Evolutionary conservation across 1,284 basidiomycete genomes (phyloP).

Genomic region (Cutaneotrichosporon arboriforme): DNA sequence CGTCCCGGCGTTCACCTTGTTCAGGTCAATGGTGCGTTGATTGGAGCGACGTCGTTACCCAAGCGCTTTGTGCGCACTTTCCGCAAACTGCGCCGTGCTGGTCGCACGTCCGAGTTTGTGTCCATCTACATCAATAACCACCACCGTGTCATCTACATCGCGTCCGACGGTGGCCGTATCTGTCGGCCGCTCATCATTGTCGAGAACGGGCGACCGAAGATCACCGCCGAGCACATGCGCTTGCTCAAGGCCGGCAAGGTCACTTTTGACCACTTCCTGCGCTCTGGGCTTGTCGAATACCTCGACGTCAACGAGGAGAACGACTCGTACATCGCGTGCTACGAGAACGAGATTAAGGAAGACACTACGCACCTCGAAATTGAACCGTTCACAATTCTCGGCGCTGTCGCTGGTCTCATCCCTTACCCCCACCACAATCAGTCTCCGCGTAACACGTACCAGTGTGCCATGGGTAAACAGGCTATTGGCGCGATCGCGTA

Average conservation of each 20-base stretch:
- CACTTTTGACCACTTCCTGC: constrained; percentile 91
- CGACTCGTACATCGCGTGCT: constrained; percentile 92
- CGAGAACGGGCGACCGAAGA: constrained; percentile 71
- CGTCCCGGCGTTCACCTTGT: constrained; percentile 86
- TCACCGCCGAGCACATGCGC: constrained; percentile 75
- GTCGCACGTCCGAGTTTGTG: constrained; percentile 92
- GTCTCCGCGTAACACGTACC: constrained; percentile 97
- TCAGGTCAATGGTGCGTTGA: constrained; percentile 93
- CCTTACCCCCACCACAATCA: constrained; percentile 99
- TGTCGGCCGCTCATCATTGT: constrained; percentile 98
- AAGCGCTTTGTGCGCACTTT: constrained; percentile 83
- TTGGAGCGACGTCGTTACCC: constrained; percentile 86
- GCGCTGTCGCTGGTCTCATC: constrained; percentile 95
- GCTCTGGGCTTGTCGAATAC: constrained; percentile 95
- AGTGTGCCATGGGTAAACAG: constrained; percentile 99
- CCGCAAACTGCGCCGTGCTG: constrained; percentile 83
- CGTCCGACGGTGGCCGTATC: constrained; percentile 94
- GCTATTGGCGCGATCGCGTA: constrained; percentile 99
- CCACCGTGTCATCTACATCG: constrained; percentile 92
- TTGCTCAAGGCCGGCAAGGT: constrained; percentile 72
- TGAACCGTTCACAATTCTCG: constrained; percentile 95
- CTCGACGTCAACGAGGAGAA: constrained; percentile 99
- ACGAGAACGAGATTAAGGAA: constrained; percentile 78
- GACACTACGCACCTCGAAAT: constrained; percentile 94
- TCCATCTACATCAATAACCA: constrained; percentile 96